phyloP scores from a whole-genome alignment of 2,329 filamentous ascomycete species.

The Colletotrichum liriopes region DNA sequence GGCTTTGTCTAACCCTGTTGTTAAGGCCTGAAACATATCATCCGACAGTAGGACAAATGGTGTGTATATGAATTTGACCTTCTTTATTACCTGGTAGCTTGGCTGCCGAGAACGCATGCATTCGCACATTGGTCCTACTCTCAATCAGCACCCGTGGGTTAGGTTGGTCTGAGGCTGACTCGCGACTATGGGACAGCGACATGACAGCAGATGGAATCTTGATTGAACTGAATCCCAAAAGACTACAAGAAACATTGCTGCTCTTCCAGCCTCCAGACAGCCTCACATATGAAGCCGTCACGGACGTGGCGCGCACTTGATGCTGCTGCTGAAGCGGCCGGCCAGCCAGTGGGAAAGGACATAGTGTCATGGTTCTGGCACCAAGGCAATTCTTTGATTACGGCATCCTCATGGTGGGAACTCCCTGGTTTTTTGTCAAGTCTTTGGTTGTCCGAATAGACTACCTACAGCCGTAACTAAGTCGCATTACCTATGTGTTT shows the following conservation, averaged over 20 bases:
- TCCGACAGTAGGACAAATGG: not conserved
- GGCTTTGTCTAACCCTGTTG: not conserved
- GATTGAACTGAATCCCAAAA: not conserved
- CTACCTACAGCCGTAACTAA: too few species aligned
- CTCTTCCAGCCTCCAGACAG: not conserved
- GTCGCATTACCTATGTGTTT: not conserved
- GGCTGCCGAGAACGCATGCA: not conserved
- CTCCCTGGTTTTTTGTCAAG: too few species aligned
- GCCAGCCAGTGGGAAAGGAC: too few species aligned
- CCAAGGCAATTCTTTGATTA: too few species aligned
- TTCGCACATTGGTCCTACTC: not conserved
- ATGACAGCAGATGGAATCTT: not conserved
- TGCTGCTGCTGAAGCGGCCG: too few species aligned
- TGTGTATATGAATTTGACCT: not conserved
- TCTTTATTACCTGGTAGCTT: too few species aligned
- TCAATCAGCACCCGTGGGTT: not conserved
- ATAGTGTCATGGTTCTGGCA: too few species aligned
- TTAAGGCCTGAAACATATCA: not conserved
- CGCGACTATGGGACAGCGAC: too few species aligned
- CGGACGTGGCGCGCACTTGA: too few species aligned
- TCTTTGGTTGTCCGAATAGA: too few species aligned
- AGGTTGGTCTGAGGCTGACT: too few species aligned
- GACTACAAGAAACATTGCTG: not conserved
- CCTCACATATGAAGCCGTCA: not conserved
- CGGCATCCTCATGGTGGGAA: too few species aligned